phyloP scores from a whole-genome alignment of 2,329 filamentous ascomycete species.

The Aquanectria penicillioides region DNA sequence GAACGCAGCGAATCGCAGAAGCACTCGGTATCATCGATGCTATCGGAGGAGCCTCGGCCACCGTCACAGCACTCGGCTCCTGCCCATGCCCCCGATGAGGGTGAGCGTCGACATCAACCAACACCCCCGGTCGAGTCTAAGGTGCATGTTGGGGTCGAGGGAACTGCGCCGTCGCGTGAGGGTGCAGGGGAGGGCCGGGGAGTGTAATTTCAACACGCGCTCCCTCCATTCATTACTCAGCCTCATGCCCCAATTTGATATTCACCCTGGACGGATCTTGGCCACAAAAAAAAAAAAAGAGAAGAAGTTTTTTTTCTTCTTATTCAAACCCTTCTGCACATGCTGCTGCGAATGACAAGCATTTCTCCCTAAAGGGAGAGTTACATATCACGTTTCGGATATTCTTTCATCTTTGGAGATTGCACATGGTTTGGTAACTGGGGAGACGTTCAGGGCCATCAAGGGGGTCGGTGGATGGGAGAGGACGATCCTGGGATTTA shows the following conservation, averaged over 20 bases:
- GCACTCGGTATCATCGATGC: constrained; percentile 48
- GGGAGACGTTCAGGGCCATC: no score
- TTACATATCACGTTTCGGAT: no score
- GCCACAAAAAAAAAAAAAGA: no score
- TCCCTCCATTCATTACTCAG: constrained; percentile 31
- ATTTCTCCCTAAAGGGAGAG: not conserved
- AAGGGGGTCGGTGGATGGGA: no score
- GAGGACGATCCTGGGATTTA: no score
- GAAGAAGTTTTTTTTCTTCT: no score
- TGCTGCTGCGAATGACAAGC: not conserved
- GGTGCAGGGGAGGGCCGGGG: constrained; percentile 29
- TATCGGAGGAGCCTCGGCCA: constrained; percentile 40
- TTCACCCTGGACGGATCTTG: constrained; percentile 3
- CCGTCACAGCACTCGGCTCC: constrained; percentile 25
- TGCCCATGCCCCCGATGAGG: constrained; percentile 22
- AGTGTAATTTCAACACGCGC: constrained; percentile 25
- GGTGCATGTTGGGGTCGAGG: constrained; percentile 19
- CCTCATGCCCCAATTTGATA: constrained; percentile 26
- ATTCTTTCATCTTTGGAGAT: no score
- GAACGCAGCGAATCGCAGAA: constrained; percentile 44
- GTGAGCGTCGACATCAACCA: constrained; percentile 25
- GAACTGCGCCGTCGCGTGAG: constrained; percentile 27
- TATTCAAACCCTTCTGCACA: no score
- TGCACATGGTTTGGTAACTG: no score
- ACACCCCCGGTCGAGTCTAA: constrained; percentile 30